phyloP scores from a whole-genome alignment of 1,284 basidiomycete species.

The Flammula alnicola region DNA sequence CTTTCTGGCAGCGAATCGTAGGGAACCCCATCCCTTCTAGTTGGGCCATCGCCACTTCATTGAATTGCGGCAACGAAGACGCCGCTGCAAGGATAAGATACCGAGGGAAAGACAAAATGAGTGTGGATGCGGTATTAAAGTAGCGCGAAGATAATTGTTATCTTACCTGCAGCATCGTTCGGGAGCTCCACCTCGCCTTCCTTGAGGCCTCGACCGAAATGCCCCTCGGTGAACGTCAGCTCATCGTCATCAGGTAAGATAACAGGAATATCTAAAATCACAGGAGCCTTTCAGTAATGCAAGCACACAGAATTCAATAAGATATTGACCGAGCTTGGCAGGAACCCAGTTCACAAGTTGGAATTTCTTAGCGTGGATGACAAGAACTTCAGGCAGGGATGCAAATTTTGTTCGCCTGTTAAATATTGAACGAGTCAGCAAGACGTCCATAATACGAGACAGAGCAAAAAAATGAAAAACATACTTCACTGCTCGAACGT shows the following conservation, averaged over 20 bases:
- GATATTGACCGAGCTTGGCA: slow-evolving; percentile 80
- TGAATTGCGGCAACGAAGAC: slow-evolving; percentile 62
- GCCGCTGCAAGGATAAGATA: too few relatives aligned
- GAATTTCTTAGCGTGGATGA: slow-evolving; percentile 94
- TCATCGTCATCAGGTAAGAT: slow-evolving; percentile 67
- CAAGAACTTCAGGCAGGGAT: slow-evolving; percentile 88
- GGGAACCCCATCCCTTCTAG: slow-evolving; percentile 92
- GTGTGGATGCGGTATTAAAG: background rate
- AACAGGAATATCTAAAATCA: slow-evolving; percentile 79
- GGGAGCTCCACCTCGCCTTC: slow-evolving; percentile 77
- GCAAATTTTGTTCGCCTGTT: slow-evolving; percentile 77
- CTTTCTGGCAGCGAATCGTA: slow-evolving; percentile 81
- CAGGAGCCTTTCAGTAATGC: background rate
- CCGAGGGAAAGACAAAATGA: background rate
- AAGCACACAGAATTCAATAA: background rate
- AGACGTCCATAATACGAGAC: background rate
- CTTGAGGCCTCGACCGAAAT: slow-evolving; percentile 78
- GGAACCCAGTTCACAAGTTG: slow-evolving; percentile 98
- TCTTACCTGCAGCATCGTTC: slow-evolving; percentile 40
- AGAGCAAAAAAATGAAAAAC: slow-evolving; percentile 17
- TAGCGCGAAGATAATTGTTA: background rate
- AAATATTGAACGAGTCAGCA: too few relatives aligned
- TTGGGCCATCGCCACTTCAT: slow-evolving; percentile 73
- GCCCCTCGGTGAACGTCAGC: slow-evolving; percentile 66
- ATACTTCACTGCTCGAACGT: slow-evolving; percentile 49